Base-by-base conservation (phyloP, 495 filamentous ascomycete species). In the Podospora conica region DNA sequence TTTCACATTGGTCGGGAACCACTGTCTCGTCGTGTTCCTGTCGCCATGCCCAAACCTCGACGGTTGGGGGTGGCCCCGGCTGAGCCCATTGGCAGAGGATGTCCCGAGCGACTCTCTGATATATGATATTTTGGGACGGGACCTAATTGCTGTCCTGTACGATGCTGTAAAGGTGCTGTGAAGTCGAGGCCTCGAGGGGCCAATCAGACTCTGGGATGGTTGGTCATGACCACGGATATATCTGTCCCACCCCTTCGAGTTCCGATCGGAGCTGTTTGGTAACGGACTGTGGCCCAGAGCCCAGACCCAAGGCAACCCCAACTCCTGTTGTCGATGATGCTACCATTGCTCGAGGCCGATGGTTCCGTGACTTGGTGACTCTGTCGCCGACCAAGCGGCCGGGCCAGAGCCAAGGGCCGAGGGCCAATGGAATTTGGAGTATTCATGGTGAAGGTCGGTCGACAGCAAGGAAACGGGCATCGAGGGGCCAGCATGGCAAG, bases 41-140 rank as follows among this genome's bases (percentile, higher is more conserved):
- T 61, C 60, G 60, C 18, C 29, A 28, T 61, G 60, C 60, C 60
- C 31, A 61, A 61, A 61, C 28, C 21, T 61, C 4, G n/a, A 24
- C 21, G 9, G 21, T 11, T 61, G 1, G 10, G 25, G 53, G 20
- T 1, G 10, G 60, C 21, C 29, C 27, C n/a, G n/a, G n/a, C n/a
- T n/a, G n/a, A n/a, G n/a, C n/a, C 18, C 29, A 53, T 61, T 61
- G 29, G 59, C 59, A 61, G 58, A 61, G 31, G 59, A 25, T 5
- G 31, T 22, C 31, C 59, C 29, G 20, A 20, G 18, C 22, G 11
- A 21, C 23, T 33, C 23, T 33, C 20, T 54, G 23, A 54, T 54
- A 55, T 63, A 40, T 53, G 21, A 27, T 21, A 21, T 11, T 25
- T 25, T 23, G 48, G 40, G 53, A 22, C 27, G 61, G 61, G n/a